Evolutionary conservation across 495 filamentous ascomycete species (phyloP).

Genomic region (Penicillium subrubescens): DNA sequence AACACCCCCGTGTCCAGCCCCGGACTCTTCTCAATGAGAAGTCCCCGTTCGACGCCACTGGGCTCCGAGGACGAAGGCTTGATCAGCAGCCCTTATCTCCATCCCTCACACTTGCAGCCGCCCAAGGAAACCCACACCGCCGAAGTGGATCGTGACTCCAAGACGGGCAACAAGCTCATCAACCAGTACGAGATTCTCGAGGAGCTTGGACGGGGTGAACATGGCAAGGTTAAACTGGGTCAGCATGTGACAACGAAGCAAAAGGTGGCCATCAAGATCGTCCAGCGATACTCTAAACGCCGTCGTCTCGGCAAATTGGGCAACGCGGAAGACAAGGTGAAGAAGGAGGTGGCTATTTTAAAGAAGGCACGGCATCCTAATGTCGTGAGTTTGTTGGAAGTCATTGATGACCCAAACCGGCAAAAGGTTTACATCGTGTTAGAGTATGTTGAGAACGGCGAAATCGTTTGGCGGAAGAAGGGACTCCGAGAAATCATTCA

Average conservation of each 20-base stretch:
- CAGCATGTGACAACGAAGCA: constrained; percentile 75
- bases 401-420: constrained; percentile 92
- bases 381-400: constrained; percentile 90
- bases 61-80: constrained; percentile 50
- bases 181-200: constrained; percentile 97
- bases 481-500: constrained; percentile 76
- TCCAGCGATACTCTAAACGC: constrained; percentile 90
- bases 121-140: constrained; percentile 79
- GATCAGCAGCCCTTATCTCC: constrained; percentile 59
- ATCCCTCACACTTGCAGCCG: constrained; percentile 65
- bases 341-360: constrained; percentile 94
- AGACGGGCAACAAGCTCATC: constrained; percentile 91
- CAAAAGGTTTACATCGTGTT: constrained; percentile 98
- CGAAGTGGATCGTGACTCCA: constrained; percentile 80
- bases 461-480: constrained; percentile 90
- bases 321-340: constrained; percentile 88
- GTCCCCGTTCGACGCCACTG: constrained; percentile 47
- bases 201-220: constrained; percentile 91
- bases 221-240: constrained; percentile 96
- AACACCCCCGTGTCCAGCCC: constrained; percentile 72
- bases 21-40: constrained; percentile 60
- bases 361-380: constrained; percentile 97
- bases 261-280: constrained; percentile 96
- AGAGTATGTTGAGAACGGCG: constrained; percentile 90
- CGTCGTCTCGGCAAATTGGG: constrained; percentile 79